Percentiles rank a stretch among this genome's conserved stretches.
Evolutionary conservation across 257 asterid genomes (phyloP).

Genomic region (Dorcoceras hygrometricum): DNA sequence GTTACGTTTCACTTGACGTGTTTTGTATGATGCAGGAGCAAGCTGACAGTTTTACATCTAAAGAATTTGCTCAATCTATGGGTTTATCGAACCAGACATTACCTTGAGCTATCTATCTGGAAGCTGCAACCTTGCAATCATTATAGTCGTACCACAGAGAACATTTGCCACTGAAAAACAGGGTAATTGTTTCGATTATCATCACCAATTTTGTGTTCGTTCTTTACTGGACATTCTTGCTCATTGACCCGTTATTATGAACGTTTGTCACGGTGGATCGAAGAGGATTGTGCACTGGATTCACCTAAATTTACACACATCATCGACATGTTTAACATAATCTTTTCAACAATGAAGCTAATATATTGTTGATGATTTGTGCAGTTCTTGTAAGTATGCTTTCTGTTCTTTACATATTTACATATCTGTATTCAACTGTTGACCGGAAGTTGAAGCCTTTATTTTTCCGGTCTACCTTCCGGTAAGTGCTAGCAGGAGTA

Average conservation of each 20-base stretch:
- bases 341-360: constrained; percentile 19
- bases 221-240: constrained; percentile 1
- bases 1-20: constrained; percentile 12
- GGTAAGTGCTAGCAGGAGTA: too few relatives aligned
- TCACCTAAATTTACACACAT: neutral
- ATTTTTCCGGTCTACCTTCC: too few relatives aligned
- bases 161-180: constrained; percentile 4
- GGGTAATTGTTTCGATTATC: constrained; percentile 2
- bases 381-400: neutral
- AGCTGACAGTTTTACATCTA: constrained; percentile 75
- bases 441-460: neutral
- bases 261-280: constrained; percentile 2
- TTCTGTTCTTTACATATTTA: too few relatives aligned
- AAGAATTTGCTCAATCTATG: constrained; percentile 86
- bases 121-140: constrained; percentile 23
- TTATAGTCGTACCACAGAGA: neutral
- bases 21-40: constrained; percentile 64
- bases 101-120: constrained; percentile 44
- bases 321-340: constrained; percentile 13
- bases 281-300: constrained; percentile 20
- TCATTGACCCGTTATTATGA: constrained; percentile 3
- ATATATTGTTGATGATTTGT: neutral
- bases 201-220: constrained; percentile 11
- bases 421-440: neutral
- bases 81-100: constrained; percentile 69